Evolutionary conservation across 2,329 filamentous ascomycete species (phyloP).

Genomic region (Botrytis sinoallii): DNA sequence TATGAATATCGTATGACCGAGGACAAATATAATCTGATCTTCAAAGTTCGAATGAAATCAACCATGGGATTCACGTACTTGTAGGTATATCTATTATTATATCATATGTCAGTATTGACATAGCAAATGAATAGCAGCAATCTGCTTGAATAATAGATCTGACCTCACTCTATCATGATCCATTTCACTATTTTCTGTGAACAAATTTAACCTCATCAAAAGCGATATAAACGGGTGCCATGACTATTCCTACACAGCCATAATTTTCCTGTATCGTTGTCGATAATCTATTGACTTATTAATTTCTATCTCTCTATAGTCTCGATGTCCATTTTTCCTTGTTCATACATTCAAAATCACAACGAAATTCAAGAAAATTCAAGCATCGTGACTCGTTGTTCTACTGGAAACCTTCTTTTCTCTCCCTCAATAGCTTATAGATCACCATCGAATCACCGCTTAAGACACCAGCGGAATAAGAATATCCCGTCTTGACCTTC

Average conservation of each 20-base stretch:
- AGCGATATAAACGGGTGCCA: background rate
- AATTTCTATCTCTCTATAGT: background rate
- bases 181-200: background rate
- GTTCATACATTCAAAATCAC: background rate
- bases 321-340: fast-evolving
- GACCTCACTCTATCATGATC: background rate
- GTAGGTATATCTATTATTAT: background rate
- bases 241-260: fast-evolving
- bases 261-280: background rate
- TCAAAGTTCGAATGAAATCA: background rate
- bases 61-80: background rate
- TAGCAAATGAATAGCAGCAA: background rate
- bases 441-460: background rate
- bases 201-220: background rate
- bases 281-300: background rate
- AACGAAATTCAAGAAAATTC: background rate
- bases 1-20: background rate
- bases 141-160: background rate
- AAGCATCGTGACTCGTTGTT: background rate
- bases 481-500: background rate
- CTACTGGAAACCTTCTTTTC: background rate
- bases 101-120: background rate
- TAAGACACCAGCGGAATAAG: fast-evolving
- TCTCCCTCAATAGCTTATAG: background rate
- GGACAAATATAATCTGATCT: background rate